A percentile compares a stretch with the other conserved stretches of the same genome.
Conservation (phyloP, 306 rosid genomes). For the Cajanus cajan region DNA sequence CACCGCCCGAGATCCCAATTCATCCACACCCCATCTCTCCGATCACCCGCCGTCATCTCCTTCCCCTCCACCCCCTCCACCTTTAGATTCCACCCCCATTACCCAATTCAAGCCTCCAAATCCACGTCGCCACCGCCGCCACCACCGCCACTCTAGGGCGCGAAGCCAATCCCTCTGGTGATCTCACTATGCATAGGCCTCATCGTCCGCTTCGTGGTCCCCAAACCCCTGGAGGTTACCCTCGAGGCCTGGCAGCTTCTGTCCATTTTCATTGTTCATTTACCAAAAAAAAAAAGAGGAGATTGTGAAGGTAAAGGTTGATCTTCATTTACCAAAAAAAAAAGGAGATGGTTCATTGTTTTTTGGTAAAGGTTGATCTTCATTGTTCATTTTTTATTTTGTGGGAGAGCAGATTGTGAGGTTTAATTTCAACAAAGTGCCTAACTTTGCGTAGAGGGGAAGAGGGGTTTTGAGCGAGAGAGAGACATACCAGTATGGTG, state of each 20-base stretch:
- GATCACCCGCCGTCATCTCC: slow-evolving; percentile 28
- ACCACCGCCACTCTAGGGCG: slow-evolving; percentile 45
- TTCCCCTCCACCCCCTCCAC: background rate
- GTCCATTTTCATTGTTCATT: slow-evolving; percentile 79
- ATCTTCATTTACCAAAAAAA: too few relatives aligned
- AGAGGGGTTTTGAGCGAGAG: too few relatives aligned
- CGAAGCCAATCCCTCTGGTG: slow-evolving; percentile 60
- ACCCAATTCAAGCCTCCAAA: background rate
- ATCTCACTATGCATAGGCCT: slow-evolving; percentile 66
- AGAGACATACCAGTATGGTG: too few relatives aligned
- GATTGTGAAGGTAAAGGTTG: too few relatives aligned
- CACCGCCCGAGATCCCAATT: slow-evolving; percentile 38
- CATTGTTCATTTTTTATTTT: too few relatives aligned
- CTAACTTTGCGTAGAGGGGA: too few relatives aligned
- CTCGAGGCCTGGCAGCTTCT: slow-evolving; percentile 89
- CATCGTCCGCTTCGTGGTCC: slow-evolving; percentile 60
- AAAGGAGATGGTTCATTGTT: too few relatives aligned
- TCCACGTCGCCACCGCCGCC: background rate
- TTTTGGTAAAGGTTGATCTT: too few relatives aligned
- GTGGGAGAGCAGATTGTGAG: too few relatives aligned
- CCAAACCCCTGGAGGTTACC: slow-evolving; percentile 69
- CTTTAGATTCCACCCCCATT: background rate
- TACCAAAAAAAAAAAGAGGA: too few relatives aligned
- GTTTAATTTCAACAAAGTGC: too few relatives aligned
- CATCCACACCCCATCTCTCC: slow-evolving; percentile 32